Base-by-base conservation (phyloP, 1,284 basidiomycete species). In the Leccinum subrobustum region DNA sequence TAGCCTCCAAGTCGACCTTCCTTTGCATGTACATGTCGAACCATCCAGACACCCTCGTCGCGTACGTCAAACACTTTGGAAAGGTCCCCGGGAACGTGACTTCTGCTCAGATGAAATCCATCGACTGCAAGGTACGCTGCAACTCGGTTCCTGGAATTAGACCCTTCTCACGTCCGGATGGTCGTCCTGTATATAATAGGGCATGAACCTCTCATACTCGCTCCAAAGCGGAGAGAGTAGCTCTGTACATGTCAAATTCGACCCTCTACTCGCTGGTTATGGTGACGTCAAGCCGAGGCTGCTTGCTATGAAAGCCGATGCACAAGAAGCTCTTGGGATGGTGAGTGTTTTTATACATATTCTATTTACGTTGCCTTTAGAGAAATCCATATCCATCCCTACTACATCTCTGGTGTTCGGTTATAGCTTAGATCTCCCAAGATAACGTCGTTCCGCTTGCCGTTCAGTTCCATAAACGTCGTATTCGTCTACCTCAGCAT, bases 1-100 rank as follows among this genome's bases (percentile, higher is more conserved):
- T 92, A 2, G 87, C 87, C 25, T 84, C 84, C 23, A 90, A 89
- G 67, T 91, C 89, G 29, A 78, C 77, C 1, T 93, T 92, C 69
- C 79, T 93, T 44, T 84, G 84, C 73, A 89, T 86, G 83, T 93
- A 93, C 77, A 93, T 93, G 91, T 87, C 83, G 37, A 85, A 78
- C 62, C 90, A 92, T 69, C 88, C 88, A 1, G 90, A 92, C 70
- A 92, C 90, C 1, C 78, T 92, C 63, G 88, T 92, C 39, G 88
- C 87, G 7, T 92, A 90, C 66, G 88, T 87, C 47, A 88, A 86
- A 65, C 83, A 88, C 79, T 89, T 81, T 70, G 91, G 88, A 9
- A 85, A 88, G 64, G 79, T 91, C 12, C 81, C 83, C 39, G 74
- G 75, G 31, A 63, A 70, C 18, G 81, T 88, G 20, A 72, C 73